Conservation (phyloP, 257 asterid genomes). For the Haberlea rhodopensis region DNA sequence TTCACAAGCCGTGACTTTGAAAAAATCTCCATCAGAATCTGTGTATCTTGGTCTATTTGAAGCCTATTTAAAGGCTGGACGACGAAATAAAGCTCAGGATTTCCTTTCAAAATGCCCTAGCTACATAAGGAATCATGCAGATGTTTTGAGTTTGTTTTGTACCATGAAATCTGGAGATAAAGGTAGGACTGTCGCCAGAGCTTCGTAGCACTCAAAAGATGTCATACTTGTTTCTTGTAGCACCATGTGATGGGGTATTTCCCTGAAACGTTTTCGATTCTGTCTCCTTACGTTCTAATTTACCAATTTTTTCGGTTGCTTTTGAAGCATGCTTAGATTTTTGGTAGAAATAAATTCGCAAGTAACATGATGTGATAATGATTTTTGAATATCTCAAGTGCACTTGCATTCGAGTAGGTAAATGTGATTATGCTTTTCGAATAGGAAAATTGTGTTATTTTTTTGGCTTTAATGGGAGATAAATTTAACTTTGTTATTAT, state of each 20-base stretch:
- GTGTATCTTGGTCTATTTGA: conserved; percentile 56
- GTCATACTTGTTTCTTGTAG: no score
- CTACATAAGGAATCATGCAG: conserved; percentile 59
- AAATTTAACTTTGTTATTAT: no score
- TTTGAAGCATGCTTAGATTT: conserved; percentile 19
- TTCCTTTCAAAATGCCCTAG: conserved; percentile 65
- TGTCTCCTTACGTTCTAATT: no score
- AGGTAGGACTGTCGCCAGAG: no score
- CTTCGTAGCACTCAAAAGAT: no score
- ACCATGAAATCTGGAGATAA: conserved; percentile 36
- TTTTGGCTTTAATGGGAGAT: not conserved
- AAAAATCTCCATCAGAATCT: conserved; percentile 47
- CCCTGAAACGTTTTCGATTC: no score
- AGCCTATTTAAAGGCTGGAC: conserved; percentile 58
- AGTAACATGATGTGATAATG: not conserved
- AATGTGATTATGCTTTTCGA: not conserved
- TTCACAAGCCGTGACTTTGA: conserved; percentile 43
- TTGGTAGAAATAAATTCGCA: conserved; percentile 12
- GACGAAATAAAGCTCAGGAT: conserved; percentile 64
- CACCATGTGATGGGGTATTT: no score
- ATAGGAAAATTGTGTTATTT: not conserved
- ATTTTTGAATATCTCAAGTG: not conserved
- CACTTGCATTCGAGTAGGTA: not conserved
- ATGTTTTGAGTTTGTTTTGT: conserved; percentile 59
- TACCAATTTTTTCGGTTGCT: no score